Evolutionary conservation across 2,329 filamentous ascomycete species (phyloP), one percentile per base, ranked within the genome.

Genomic region (Beauveria varroae): DNA sequence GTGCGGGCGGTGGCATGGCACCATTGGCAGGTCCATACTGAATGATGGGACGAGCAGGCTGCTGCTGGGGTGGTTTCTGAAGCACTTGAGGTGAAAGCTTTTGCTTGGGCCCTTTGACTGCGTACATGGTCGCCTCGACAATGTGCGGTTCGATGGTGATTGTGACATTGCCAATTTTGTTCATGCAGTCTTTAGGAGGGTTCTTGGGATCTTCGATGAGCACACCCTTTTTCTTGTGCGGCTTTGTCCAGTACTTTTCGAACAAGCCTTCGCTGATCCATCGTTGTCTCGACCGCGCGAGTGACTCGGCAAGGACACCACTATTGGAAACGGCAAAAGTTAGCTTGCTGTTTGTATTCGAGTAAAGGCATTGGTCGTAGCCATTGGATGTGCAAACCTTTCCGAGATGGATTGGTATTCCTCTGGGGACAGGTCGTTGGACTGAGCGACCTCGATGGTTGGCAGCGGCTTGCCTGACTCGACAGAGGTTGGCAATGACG

Each of bases 111-210:
- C 89, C 86, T 68, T 89, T 89, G 62, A 91, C 85, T 22, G 83
- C 82, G 69, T 82, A 92, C 78, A 92, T 84, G 52, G 83, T 87
- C 18, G 89, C 89, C 66, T 92, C 88, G 67, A 95, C 85, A 49
- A 89, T 83, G 70, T 95, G 89, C 50, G 91, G 91, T 72, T 93
- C 90, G 63, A 93, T 85, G 24, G 85, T 88, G 64, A 96, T 85
- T 40, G 86, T 86, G 64, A 90, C 86, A 66, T 83, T 83, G 66
- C 91, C 90, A 24, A 91, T 81, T 72, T 86, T 89, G 65, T 81
- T 78, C 86, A 91, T 90, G 64, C 81, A 86, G 51, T 91, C 83
- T 72, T 89, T 86, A 64, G 86, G 75, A 2, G 86, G 87, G 67
- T 90, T 89, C 66, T 86, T 85, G 6, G 82, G 78, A 57, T 86